These are phyloP conservation scores for Strobilomyces confusus DNA, from an alignment of 768 basidiomycete species.

Conservation along the genomic window DNA sequence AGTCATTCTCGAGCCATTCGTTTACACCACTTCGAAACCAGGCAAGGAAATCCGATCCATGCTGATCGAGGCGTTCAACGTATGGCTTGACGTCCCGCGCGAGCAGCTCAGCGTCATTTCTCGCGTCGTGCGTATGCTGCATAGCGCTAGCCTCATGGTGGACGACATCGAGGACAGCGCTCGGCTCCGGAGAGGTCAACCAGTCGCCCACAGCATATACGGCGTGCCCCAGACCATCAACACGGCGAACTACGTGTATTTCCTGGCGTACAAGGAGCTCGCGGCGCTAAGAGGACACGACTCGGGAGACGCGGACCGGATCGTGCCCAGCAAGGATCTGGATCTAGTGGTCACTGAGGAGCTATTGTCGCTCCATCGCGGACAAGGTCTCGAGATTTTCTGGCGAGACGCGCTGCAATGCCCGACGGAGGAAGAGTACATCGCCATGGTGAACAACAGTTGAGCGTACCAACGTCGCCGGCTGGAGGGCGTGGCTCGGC, in stretches of 20 bases:
- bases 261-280: constrained; percentile 86
- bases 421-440: constrained; percentile 92
- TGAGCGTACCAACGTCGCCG: constrained; percentile 40
- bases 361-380: constrained; percentile 84
- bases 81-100: constrained; percentile 80
- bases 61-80: constrained; percentile 90
- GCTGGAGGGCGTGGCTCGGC: constrained; percentile 44
- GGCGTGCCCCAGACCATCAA: constrained; percentile 97
- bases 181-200: constrained; percentile 79
- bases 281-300: constrained; percentile 15
- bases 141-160: constrained; percentile 91
- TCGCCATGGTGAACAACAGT: constrained; percentile 97
- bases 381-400: constrained; percentile 90
- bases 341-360: constrained; percentile 46
- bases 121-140: constrained; percentile 87
- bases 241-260: constrained; percentile 95
- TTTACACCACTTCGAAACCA: constrained; percentile 76
- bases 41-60: constrained; percentile 90
- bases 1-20: constrained; percentile 77
- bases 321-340: constrained; percentile 75
- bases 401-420: constrained; percentile 92
- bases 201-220: constrained; percentile 93
- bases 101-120: constrained; percentile 71
- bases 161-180: constrained; percentile 95
- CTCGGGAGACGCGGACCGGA: not conserved